Evolutionary conservation across 1,139 yeast species (phyloP).

Genomic region (Taphrina wiesneri): DNA sequence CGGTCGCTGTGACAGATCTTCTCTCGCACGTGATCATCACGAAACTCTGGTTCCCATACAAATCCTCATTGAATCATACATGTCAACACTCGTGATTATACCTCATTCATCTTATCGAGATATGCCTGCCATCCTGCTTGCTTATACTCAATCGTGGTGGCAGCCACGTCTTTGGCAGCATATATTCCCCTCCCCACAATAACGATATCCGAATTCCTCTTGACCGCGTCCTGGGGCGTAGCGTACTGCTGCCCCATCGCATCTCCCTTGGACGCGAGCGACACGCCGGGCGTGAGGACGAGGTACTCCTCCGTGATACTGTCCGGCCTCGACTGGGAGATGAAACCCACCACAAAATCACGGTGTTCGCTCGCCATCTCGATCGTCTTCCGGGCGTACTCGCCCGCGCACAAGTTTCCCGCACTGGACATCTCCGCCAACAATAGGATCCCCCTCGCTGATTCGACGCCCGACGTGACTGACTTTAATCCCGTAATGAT

Average conservation of each 20-base stretch:
- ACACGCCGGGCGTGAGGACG: constrained; percentile 97
- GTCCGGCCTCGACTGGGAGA: constrained; percentile 59
- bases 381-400: constrained; percentile 80
- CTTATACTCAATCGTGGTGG: constrained; percentile 84
- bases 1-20: no score
- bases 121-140: constrained; percentile 40
- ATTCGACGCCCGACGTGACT: constrained; percentile 36
- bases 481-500: constrained; percentile 71
- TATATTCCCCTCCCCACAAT: constrained; percentile 97
- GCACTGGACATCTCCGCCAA: constrained; percentile 92
- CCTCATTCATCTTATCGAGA: not conserved
- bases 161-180: constrained; percentile 91
- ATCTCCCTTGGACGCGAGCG: constrained; percentile 88
- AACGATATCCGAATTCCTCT: constrained; percentile 85
- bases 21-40: no score
- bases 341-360: constrained; percentile 92
- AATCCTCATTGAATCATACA: no score
- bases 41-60: no score
- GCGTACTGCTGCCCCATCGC: constrained; percentile 95
- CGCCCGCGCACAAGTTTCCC: constrained; percentile 91
- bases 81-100: not conserved
- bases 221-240: constrained; percentile 78
- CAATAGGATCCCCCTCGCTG: constrained; percentile 80
- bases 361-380: constrained; percentile 85
- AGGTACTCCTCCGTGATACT: constrained; percentile 84